Conservation (phyloP, 495 filamentous ascomycete genomes). For the Penicillium nucicola region DNA sequence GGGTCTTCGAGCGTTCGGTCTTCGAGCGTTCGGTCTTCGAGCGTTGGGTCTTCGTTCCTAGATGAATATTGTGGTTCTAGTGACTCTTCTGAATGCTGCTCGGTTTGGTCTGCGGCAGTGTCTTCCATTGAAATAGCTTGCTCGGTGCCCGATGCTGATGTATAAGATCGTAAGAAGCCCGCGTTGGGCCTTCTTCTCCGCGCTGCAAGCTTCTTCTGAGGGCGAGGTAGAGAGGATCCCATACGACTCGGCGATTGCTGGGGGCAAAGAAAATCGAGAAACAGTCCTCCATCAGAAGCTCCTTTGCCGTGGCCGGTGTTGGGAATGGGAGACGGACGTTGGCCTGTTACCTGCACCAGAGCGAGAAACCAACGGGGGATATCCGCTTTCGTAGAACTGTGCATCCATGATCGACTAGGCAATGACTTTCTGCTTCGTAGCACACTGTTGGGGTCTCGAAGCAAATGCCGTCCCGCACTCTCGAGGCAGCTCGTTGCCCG, state of each 20-base stretch:
- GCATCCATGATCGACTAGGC: slow-evolving; percentile 64
- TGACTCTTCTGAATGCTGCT: background rate
- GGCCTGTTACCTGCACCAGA: slow-evolving; percentile 24
- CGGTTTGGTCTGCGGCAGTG: background rate
- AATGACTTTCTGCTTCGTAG: slow-evolving; percentile 57
- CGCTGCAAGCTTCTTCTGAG: slow-evolving; percentile 22
- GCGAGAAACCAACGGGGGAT: slow-evolving; percentile 45
- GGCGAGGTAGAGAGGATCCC: slow-evolving; percentile 19
- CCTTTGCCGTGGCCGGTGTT: slow-evolving; percentile 6
- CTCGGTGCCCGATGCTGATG: slow-evolving; percentile 15
- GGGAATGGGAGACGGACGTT: slow-evolving; percentile 15
- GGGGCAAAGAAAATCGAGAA: slow-evolving; percentile 45
- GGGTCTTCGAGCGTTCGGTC: too few species aligned
- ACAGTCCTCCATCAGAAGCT: slow-evolving; percentile 20
- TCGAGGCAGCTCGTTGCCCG: slow-evolving; percentile 73
- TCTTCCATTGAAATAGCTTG: background rate
- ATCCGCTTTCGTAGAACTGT: slow-evolving; percentile 58
- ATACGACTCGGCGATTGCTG: slow-evolving; percentile 20
- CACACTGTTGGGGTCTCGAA: slow-evolving; percentile 54
- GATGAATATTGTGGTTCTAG: background rate
- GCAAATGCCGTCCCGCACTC: slow-evolving; percentile 66
- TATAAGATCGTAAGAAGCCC: slow-evolving; percentile 27
- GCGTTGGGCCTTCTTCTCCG: slow-evolving; percentile 26
- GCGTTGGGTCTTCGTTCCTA: too few species aligned
- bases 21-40: too few species aligned